Conservation (phyloP, 2,329 filamentous ascomycete genomes). For the Diaporthe eres region DNA sequence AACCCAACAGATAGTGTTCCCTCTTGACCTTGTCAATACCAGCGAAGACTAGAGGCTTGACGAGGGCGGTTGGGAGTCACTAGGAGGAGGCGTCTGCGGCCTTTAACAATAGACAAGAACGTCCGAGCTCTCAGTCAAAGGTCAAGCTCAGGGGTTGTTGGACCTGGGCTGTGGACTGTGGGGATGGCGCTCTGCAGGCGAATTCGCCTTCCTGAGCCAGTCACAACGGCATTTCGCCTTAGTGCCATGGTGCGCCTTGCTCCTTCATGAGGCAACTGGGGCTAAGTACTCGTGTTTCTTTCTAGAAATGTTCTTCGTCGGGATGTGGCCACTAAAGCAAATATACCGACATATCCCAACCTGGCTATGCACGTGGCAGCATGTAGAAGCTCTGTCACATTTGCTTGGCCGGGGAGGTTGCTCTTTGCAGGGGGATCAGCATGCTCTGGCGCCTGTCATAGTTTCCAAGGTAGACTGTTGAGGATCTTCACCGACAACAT, state of each 20-base stretch:
- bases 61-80: neutral
- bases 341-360: neutral
- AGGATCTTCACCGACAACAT: neutral
- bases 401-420: neutral
- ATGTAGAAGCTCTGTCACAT: neutral
- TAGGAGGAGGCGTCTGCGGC: neutral
- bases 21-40: neutral
- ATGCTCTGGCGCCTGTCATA: neutral
- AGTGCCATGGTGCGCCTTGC: neutral
- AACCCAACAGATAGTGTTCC: neutral
- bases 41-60: neutral
- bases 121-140: slow-evolving; percentile 3
- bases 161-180: neutral
- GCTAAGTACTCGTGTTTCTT: neutral
- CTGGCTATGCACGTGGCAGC: neutral
- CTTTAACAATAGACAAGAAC: neutral
- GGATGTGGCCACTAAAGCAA: neutral
- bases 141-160: neutral
- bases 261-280: neutral
- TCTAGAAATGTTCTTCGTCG: neutral
- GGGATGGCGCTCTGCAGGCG: neutral
- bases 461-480: neutral
- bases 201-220: neutral
- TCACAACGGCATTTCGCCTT: slow-evolving; percentile 7
- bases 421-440: neutral